Base-by-base conservation (phyloP, 2,329 filamentous ascomycete species). In the Ceratocystis lukuohia region DNA sequence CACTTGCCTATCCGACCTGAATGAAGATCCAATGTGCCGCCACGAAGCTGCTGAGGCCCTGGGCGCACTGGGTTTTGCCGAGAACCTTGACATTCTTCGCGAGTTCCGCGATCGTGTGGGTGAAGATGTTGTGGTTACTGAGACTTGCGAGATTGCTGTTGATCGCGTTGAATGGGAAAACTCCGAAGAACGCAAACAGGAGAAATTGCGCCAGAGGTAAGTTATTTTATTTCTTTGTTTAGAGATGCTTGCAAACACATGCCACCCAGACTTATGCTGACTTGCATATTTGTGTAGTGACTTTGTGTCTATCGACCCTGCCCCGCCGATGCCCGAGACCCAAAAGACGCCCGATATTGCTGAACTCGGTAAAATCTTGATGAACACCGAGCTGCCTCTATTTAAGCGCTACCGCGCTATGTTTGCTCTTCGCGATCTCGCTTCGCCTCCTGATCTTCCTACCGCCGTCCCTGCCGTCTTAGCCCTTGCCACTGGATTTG, bases 131-230 rank as follows among this genome's bases (percentile, higher is more conserved):
- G 88, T 91, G 48, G 86, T 99, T n/a, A 84, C 84, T 53, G 92
- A 99, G 80, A 99, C 94, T 0, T 99, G 94, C 75, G 94, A 99
- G 74, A 94, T 99, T 74, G 93, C 95, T 5, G 88, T 97, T 67
- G 92, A 91, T 72, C 85, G 94, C 70, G 95, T 99, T 73, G 82
- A 92, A 75, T 99, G 94, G 93, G 91, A 94, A 76, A 88, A 89
- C 72, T 89, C 87, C 1, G 83, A 87, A 72, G 80, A 84, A 72
- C 80, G 84, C 69, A 86, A 87, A 74, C 77, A 78, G 56, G 92
- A 97, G 77, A 89, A 88, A 74, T 74, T 96, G 75, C 88, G 86
- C 74, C 81, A 88, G 73, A 96, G 91, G 91, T 93, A 78, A 70
- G 79, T 70, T 66, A 5, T 46, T 20, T 57, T 59, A 10, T 62